Evolutionary conservation across 495 filamentous ascomycete species (phyloP).

Genomic region (Lophiotrema nucula): DNA sequence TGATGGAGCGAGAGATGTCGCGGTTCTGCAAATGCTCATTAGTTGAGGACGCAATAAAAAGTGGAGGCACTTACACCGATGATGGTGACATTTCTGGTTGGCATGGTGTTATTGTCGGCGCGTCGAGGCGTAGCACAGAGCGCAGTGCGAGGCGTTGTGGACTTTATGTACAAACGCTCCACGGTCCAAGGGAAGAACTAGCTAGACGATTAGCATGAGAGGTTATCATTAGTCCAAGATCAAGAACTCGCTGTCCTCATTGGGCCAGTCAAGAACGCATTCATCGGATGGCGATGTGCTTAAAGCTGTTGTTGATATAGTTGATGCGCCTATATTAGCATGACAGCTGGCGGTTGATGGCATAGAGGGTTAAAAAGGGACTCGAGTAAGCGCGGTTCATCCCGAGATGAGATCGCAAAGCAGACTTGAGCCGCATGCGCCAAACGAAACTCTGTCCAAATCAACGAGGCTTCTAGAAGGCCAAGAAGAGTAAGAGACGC

Average conservation of each 20-base stretch:
- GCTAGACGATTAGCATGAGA: constrained; percentile 14
- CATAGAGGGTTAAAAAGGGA: constrained; percentile 11
- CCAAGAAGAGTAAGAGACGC: too few relatives aligned
- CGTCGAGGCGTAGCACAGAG: not conserved
- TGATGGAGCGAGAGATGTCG: constrained; percentile 8
- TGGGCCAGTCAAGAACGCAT: not conserved
- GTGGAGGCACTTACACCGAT: constrained; percentile 10
- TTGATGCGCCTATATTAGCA: constrained; percentile 30
- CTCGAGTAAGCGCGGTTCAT: not conserved
- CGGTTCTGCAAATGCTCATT: constrained; percentile 9
- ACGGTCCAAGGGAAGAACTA: constrained; percentile 14
- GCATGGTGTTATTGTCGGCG: not conserved
- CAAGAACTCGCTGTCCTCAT: not conserved
- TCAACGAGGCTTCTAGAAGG: too few relatives aligned
- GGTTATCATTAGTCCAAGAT: not conserved
- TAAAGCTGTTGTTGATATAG: constrained; percentile 7
- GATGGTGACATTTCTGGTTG: constrained; percentile 8
- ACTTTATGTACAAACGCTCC: too few relatives aligned
- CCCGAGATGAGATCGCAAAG: constrained; percentile 5
- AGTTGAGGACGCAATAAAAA: not conserved
- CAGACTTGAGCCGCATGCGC: not conserved
- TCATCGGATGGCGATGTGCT: not conserved
- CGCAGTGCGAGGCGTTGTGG: too few relatives aligned
- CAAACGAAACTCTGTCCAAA: too few relatives aligned
- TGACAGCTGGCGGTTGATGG: constrained; percentile 7